These are phyloP conservation scores for Tylopilus orsonianus DNA, from an alignment of 1,284 basidiomycete species.

Conservation along the genomic window DNA sequence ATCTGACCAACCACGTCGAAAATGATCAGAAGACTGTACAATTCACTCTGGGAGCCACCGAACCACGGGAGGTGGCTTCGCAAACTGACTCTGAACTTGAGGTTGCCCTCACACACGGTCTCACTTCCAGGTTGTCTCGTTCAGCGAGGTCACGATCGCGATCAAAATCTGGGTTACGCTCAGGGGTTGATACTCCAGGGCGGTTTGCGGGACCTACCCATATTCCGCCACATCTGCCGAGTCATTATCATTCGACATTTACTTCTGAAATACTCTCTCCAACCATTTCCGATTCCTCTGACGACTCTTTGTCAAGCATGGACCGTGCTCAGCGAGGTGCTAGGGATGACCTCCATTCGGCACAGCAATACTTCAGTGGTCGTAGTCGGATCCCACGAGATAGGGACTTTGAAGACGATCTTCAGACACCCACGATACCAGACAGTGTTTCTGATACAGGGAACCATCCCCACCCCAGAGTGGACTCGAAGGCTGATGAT, in stretches of 20 bases:
- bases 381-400: constrained; percentile 56
- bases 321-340: constrained; percentile 43
- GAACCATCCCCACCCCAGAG: constrained; percentile 37
- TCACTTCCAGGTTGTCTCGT: constrained; percentile 33
- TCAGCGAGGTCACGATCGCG: constrained; percentile 45
- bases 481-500: constrained; percentile 38
- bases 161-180: constrained; percentile 44
- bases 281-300: constrained; percentile 39
- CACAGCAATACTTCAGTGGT: constrained; percentile 43
- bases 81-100: constrained; percentile 34
- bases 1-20: constrained; percentile 17
- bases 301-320: constrained; percentile 31
- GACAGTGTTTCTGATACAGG: constrained; percentile 38
- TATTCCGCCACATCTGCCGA: constrained; percentile 45
- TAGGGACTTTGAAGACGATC: constrained; percentile 51
- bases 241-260: constrained; percentile 17
- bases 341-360: constrained; percentile 52
- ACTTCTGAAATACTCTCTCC: constrained; percentile 40
- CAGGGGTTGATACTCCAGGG: constrained; percentile 76
- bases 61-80: constrained; percentile 35
- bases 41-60: constrained; percentile 23
- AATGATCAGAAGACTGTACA: constrained; percentile 23
- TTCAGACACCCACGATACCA: constrained; percentile 61
- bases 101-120: constrained; percentile 32
- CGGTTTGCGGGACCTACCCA: constrained; percentile 69